Conservation (phyloP, 331 rosid species). For the Spiraea crenata region DNA sequence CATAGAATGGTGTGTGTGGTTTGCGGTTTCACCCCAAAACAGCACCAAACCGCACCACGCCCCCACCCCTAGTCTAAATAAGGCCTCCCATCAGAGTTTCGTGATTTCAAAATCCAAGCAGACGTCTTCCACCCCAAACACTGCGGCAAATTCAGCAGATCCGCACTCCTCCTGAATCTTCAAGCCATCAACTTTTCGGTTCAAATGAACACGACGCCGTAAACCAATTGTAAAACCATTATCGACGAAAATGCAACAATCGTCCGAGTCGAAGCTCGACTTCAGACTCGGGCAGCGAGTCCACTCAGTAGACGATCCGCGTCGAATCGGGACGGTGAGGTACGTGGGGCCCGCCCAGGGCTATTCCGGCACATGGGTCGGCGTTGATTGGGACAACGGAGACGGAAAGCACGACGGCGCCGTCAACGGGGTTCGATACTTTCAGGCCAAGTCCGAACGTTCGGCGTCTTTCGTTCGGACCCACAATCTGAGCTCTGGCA, state of each 20-base stretch:
- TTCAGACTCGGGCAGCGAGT: conserved; percentile 68
- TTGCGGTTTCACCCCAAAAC: no score
- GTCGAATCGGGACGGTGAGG: conserved; percentile 67
- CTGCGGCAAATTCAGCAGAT: no score
- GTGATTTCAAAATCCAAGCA: no score
- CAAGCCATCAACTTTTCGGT: no score
- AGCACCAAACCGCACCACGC: no score
- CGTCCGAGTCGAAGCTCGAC: conserved; percentile 25
- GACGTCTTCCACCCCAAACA: no score
- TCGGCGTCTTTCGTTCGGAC: conserved; percentile 80
- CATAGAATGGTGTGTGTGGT: no score
- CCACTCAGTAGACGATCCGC: conserved; percentile 54
- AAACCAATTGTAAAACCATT: background rate
- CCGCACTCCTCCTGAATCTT: no score
- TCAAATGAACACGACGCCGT: background rate
- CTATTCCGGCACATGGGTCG: conserved; percentile 70
- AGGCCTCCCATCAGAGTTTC: no score
- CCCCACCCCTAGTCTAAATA: no score
- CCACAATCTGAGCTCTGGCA: conserved; percentile 60
- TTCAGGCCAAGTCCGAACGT: conserved; percentile 54
- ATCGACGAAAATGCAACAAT: conserved; percentile 51
- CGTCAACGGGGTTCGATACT: conserved; percentile 67
- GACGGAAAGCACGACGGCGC: conserved; percentile 88
- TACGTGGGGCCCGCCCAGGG: conserved; percentile 72
- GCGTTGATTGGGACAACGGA: conserved; percentile 89